Percentiles rank a stretch among this genome's conserved stretches.
Conservation (phyloP, 345 rosid species). For the Aurinia saxatilis region DNA sequence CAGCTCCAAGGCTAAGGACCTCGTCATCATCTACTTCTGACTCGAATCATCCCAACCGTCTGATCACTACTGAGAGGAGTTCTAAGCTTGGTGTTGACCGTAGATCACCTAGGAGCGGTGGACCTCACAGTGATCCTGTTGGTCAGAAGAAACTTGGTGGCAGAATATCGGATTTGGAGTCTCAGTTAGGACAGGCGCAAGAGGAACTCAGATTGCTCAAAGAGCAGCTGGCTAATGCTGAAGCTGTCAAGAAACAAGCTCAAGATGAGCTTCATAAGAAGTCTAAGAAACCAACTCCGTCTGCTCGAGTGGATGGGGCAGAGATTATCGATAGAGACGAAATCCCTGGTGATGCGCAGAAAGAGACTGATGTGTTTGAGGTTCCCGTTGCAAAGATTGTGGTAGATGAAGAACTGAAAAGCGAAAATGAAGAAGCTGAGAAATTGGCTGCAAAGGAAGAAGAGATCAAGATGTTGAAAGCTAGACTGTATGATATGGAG, state of each 20-base stretch:
- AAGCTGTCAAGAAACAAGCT: slow-evolving; percentile 80
- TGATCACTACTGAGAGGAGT: slow-evolving; percentile 52
- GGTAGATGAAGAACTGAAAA: slow-evolving; percentile 23
- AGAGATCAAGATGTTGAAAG: slow-evolving; percentile 49
- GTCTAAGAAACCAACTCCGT: too few species aligned
- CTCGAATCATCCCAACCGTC: slow-evolving; percentile 42
- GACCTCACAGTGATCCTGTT: slow-evolving; percentile 47
- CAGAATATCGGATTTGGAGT: slow-evolving; percentile 75
- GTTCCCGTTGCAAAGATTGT: slow-evolving; percentile 46
- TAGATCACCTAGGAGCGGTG: slow-evolving; percentile 63
- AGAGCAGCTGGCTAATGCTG: slow-evolving; percentile 66
- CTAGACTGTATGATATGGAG: slow-evolving; percentile 53
- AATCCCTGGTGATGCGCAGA: slow-evolving; percentile 31
- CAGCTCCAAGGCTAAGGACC: slow-evolving; percentile 57
- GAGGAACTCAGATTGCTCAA: slow-evolving; percentile 70
- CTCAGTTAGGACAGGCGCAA: slow-evolving; percentile 95
- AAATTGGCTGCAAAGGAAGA: slow-evolving; percentile 39
- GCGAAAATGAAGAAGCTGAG: slow-evolving; percentile 20
- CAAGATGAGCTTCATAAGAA: slow-evolving; percentile 47
- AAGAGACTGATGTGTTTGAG: slow-evolving; percentile 73
- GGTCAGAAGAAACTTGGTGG: slow-evolving; percentile 79
- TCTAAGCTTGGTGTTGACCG: slow-evolving; percentile 60
- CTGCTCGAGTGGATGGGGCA: slow-evolving; percentile 13
- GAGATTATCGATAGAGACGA: slow-evolving; percentile 34
- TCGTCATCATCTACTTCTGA: slow-evolving; percentile 57